Evolutionary conservation across 2,329 filamentous ascomycete species (phyloP), one percentile per base, ranked within the genome.

Genomic region (Blastomyces percursus): DNA sequence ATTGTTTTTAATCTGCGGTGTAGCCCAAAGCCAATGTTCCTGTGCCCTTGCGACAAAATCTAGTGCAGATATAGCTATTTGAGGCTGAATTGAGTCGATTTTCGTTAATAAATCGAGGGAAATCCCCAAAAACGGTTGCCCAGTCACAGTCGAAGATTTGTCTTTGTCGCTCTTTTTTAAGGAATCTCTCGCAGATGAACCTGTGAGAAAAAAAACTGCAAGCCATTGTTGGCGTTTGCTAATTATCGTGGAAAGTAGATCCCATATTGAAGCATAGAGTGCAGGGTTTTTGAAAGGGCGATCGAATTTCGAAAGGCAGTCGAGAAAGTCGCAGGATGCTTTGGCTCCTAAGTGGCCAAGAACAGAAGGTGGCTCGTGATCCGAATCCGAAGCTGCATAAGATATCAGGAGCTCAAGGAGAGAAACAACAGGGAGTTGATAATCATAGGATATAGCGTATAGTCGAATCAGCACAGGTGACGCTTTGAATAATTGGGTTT

Each of bases 11-110:
- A 96, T 78, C 48, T 88, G 86, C 62, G 90, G 87, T 62, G 95
- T 91, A 1, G 91, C 92, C 90, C 93, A 96, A 0, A 92, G 89
- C 93, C 93, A 97, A 71, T 91, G 90, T 73, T 96, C 94, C 71
- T 96, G 92, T 4, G 93, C 90, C 2, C 89, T 86, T 2, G 90
- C 86, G 46, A 96, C 85, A 72, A 97, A 97, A 69, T 93, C 87
- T 19, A 99, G 80, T 68, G 96, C 86, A 0, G 89, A 85, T 27
- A 91, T 78, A 3, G 87, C 84, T 65, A 91, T 84, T 42, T 79
- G 78, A n/a, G 83, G 80, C 9, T 87, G 80, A 27, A 92, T 73
- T 1, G 82, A 78, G 30, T 83, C 81, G 64, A 96, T 85, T 12
- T 80, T 80, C 21, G 83, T 82, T 46, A 97, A 79, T 63, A 85